phyloP scores from a whole-genome alignment of 352 stramenopile species.

The Pythium oligandrum region DNA sequence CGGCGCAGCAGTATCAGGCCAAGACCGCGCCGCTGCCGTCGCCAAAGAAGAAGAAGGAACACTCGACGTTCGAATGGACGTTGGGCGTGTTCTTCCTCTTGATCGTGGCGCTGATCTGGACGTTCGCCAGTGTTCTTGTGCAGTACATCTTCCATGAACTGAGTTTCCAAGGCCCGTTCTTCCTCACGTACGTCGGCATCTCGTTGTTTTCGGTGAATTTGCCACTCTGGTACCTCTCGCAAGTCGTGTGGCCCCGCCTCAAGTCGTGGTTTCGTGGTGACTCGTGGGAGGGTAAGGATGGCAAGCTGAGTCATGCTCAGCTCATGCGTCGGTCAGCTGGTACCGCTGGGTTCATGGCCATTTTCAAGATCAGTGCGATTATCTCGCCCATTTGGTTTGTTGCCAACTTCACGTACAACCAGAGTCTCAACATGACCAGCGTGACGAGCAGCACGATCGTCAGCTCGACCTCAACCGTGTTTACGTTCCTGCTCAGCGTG shows the following conservation, averaged over 20 bases:
- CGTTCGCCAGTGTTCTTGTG: slow-evolving; percentile 79
- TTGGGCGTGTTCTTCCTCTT: slow-evolving; percentile 71
- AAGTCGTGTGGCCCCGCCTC: slow-evolving; percentile 36
- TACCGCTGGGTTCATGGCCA: slow-evolving; percentile 37
- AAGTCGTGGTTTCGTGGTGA: slow-evolving; percentile 32
- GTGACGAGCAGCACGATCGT: slow-evolving; percentile 95
- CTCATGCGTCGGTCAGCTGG: slow-evolving; percentile 23
- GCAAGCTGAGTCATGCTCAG: slow-evolving; percentile 31
- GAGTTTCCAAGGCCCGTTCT: slow-evolving; percentile 83
- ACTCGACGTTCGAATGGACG: slow-evolving; percentile 56
- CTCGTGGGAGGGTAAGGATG: slow-evolving; percentile 23
- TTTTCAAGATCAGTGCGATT: slow-evolving; percentile 48
- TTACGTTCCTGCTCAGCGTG: slow-evolving; percentile 91
- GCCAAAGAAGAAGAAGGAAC: slow-evolving; percentile 15
- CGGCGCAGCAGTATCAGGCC: not conserved
- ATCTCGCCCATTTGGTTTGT: slow-evolving; percentile 94
- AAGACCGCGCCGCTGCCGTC: not conserved
- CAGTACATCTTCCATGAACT: slow-evolving; percentile 89
- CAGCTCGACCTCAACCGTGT: slow-evolving; percentile 90
- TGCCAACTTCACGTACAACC: slow-evolving; percentile 93
- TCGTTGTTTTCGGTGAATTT: slow-evolving; percentile 84
- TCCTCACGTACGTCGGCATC: slow-evolving; percentile 87
- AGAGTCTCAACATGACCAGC: slow-evolving; percentile 86
- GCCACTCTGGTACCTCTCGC: slow-evolving; percentile 64
- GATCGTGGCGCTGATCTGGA: slow-evolving; percentile 78